Evolutionary conservation across 2,329 filamentous ascomycete species (phyloP).

Genomic region (Didymella sp.): DNA sequence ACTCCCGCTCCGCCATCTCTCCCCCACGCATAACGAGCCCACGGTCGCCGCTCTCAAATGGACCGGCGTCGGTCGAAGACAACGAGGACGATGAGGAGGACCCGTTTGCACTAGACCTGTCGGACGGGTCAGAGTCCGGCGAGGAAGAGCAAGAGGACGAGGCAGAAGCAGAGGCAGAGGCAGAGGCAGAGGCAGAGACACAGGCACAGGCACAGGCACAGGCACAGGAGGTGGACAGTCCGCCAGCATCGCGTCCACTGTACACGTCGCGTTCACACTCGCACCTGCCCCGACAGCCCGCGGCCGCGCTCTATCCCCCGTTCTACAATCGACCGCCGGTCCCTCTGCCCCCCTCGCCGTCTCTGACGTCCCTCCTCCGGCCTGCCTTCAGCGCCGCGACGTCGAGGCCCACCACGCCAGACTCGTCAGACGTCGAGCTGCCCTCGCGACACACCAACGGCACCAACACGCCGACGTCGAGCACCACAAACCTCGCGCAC

Average conservation of each 20-base stretch:
- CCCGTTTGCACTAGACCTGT: constrained; percentile 27
- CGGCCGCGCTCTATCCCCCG: constrained; percentile 69
- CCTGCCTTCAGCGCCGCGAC: constrained; percentile 63
- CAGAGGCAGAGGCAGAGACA: constrained; percentile 16
- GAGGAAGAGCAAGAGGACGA: constrained; percentile 30
- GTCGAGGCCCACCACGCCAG: constrained; percentile 90
- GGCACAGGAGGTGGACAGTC: constrained; percentile 16
- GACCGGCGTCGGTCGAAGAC: constrained; percentile 42
- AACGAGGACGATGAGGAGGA: constrained; percentile 27
- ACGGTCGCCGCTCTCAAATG: constrained; percentile 29
- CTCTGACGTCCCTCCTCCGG: constrained; percentile 86
- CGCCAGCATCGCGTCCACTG: constrained; percentile 44
- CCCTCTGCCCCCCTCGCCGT: constrained; percentile 89
- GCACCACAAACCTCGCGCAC: constrained; percentile 66
- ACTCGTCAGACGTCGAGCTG: constrained; percentile 83
- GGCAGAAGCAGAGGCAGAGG: background rate
- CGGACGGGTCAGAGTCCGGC: constrained; percentile 37
- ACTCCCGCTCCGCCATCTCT: constrained; percentile 9
- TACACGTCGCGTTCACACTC: constrained; percentile 55
- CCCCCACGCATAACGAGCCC: constrained; percentile 20
- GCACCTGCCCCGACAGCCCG: constrained; percentile 50
- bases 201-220: constrained; percentile 17
- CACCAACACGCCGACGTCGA: constrained; percentile 45
- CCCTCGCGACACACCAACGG: constrained; percentile 25
- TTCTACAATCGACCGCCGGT: constrained; percentile 98